These are phyloP conservation scores for Sisymbrium altissimum DNA, from an alignment of 345 rosid genomes.

Conservation along the genomic window DNA sequence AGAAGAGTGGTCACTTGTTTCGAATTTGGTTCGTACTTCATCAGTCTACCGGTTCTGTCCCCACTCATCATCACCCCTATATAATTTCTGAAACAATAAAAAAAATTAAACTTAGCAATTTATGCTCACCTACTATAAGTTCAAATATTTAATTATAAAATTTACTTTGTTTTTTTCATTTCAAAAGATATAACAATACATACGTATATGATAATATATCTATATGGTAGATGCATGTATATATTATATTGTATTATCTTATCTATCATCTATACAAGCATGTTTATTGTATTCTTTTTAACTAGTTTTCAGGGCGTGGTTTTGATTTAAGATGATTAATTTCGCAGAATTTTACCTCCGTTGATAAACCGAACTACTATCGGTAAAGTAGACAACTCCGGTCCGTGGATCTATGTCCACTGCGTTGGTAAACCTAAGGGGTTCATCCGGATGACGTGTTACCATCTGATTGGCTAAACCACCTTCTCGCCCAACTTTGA, in stretches of 20 bases:
- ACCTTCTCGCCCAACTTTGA: conserved; percentile 71
- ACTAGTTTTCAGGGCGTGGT: not conserved
- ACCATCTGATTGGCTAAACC: conserved; percentile 55
- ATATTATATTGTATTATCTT: not conserved
- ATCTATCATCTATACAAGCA: too few relatives aligned
- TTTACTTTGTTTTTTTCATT: not conserved
- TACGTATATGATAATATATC: not conserved
- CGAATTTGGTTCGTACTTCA: conserved; percentile 54
- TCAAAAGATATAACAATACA: too few relatives aligned
- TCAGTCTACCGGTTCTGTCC: conserved; percentile 61
- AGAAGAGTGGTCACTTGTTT: conserved; percentile 43
- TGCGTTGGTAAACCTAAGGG: conserved; percentile 49
- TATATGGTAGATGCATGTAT: not conserved
- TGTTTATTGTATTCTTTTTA: not conserved
- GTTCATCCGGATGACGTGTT: conserved; percentile 42
- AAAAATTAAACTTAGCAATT: not conserved
- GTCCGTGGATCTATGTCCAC: conserved; percentile 55
- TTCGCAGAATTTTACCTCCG: conserved; percentile 44
- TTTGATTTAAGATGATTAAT: not conserved
- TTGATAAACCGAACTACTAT: conserved; percentile 58
- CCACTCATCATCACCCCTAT: conserved; percentile 38
- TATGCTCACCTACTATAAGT: not conserved
- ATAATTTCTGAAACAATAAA: conserved; percentile 44
- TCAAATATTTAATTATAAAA: not conserved
- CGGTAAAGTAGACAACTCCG: conserved; percentile 67